phyloP scores from a whole-genome alignment of 2,329 filamentous ascomycete genomes.

The Arachnopeziza araneosa region DNA sequence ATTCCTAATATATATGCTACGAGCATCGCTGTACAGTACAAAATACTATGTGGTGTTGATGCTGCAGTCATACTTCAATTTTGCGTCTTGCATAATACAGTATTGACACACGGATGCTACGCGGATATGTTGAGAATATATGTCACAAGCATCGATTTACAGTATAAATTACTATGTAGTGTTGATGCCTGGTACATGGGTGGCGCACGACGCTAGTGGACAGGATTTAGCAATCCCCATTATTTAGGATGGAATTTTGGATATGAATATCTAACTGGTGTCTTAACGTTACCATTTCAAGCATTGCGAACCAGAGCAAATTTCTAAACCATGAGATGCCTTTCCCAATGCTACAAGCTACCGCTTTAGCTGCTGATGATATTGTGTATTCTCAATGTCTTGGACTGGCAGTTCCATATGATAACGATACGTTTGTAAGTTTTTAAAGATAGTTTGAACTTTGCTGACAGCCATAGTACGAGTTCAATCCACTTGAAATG shows the following conservation, averaged over 20 bases:
- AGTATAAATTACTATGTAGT: too few species aligned
- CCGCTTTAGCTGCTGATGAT: background rate
- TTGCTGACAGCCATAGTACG: slow-evolving; percentile 36
- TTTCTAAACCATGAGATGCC: slow-evolving; percentile 14
- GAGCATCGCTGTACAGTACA: too few species aligned
- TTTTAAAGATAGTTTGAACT: background rate
- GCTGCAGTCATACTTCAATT: too few species aligned
- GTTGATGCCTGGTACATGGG: too few species aligned
- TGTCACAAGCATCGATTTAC: too few species aligned
- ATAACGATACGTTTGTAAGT: slow-evolving; percentile 21
- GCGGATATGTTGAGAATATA: too few species aligned
- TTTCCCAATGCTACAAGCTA: slow-evolving; percentile 9
- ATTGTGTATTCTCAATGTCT: background rate
- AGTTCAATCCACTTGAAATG: slow-evolving; percentile 62
- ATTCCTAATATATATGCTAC: too few species aligned
- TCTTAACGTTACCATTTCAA: slow-evolving; percentile 7
- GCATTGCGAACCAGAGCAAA: slow-evolving; percentile 6
- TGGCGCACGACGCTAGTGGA: too few species aligned
- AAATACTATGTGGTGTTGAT: too few species aligned
- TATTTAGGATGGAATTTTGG: slow-evolving; percentile 7
- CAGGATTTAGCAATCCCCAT: too few species aligned
- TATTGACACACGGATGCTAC: too few species aligned
- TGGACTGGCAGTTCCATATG: slow-evolving; percentile 6
- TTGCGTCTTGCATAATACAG: too few species aligned
- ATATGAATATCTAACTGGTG: slow-evolving; percentile 12